These are phyloP conservation scores for Vigna hirtella DNA, from an alignment of 306 rosid species.

Conservation along the genomic window DNA sequence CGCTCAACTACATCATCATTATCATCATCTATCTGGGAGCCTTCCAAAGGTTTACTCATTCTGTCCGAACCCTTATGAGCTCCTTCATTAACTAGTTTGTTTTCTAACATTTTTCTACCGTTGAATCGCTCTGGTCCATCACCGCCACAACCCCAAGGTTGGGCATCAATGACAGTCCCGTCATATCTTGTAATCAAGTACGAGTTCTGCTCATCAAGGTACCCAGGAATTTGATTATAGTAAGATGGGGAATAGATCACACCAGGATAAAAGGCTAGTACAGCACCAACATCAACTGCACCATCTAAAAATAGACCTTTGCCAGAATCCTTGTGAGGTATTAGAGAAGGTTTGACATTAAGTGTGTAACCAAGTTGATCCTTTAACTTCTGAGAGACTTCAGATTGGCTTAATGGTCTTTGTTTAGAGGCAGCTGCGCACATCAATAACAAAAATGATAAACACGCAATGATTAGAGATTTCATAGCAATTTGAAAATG, in stretches of 20 bases:
- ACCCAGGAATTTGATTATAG: conserved; percentile 83
- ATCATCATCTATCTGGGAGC: too few species aligned
- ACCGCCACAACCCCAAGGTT: conserved; percentile 84
- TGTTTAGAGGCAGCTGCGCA: conserved; percentile 68
- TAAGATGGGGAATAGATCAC: conserved; percentile 74
- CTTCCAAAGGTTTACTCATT: too few species aligned
- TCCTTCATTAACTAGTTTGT: conserved; percentile 11
- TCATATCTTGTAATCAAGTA: conserved; percentile 87
- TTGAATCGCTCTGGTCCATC: conserved; percentile 61
- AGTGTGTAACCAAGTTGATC: conserved; percentile 76
- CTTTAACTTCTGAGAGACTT: conserved; percentile 65
- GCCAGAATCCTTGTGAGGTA: conserved; percentile 80
- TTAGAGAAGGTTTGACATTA: conserved; percentile 70
- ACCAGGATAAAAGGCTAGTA: conserved; percentile 87
- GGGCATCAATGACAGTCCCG: conserved; percentile 77
- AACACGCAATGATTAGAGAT: background rate
- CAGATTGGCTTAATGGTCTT: conserved; percentile 52
- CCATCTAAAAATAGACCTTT: conserved; percentile 83
- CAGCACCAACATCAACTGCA: conserved; percentile 76
- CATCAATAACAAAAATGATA: conserved; percentile 40
- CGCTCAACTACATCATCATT: conserved; percentile 62
- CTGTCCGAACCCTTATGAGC: too few species aligned
- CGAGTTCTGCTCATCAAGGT: conserved; percentile 74
- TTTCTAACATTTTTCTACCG: conserved; percentile 50
- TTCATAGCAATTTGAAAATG: conserved; percentile 3